Conservation (phyloP, 139 green algal species). For the Raphidocelis subcapitata region DNA sequence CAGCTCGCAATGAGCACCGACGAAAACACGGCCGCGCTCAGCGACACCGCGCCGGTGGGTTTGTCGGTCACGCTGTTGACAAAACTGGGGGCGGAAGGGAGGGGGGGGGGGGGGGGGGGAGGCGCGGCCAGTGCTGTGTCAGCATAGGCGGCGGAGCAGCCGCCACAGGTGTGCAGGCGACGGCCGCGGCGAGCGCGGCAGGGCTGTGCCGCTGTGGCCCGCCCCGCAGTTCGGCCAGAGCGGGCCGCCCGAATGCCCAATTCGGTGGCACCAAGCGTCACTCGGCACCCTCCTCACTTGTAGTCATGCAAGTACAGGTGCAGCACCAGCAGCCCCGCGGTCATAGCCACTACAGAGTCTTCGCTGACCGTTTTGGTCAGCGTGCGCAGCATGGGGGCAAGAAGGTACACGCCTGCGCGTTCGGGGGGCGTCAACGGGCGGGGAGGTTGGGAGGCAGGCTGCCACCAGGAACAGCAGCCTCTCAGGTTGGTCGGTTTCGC, state of each 20-base stretch:
- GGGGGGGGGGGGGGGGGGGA: too few species aligned
- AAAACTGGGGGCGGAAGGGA: conserved; percentile 55
- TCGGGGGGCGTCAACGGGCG: not conserved
- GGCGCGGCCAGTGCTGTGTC: too few species aligned
- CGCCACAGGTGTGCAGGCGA: too few species aligned
- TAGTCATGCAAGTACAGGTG: conserved; percentile 92
- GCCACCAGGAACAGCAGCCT: too few species aligned
- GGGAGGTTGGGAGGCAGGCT: not conserved
- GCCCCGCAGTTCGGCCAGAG: too few species aligned
- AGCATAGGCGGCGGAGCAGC: too few species aligned
- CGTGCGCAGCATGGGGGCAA: conserved; percentile 76
- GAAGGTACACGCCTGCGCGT: conserved; percentile 62
- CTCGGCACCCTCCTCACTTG: conserved; percentile 56
- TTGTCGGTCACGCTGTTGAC: conserved; percentile 55
- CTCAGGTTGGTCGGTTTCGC: too few species aligned
- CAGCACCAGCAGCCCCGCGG: conserved; percentile 49
- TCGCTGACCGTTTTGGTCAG: conserved; percentile 73
- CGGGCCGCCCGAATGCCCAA: too few species aligned
- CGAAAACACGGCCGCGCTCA: conserved; percentile 67
- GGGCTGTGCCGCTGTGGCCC: too few species aligned
- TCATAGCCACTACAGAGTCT: conserved; percentile 79
- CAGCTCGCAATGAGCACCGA: conserved; percentile 78
- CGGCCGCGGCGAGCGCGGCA: too few species aligned
- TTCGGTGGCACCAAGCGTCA: too few species aligned
- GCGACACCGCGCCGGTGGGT: conserved; percentile 70